These are phyloP conservation scores for Nelumbo lutea DNA, from an alignment of 164 flowering plant genomes.

Conservation along the genomic window DNA sequence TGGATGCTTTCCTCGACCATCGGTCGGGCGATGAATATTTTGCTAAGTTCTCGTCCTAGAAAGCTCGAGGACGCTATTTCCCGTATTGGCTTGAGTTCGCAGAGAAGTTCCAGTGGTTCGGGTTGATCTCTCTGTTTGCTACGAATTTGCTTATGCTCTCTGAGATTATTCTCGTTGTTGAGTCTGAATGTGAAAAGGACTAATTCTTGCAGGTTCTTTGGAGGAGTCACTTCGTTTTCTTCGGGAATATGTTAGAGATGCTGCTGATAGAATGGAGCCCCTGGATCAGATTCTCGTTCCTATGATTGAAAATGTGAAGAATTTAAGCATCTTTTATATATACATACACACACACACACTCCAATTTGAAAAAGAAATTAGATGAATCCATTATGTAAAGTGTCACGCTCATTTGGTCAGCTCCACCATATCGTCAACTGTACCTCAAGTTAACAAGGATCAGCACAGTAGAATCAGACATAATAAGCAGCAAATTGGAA, in stretches of 20 bases:
- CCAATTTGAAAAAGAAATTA: no score
- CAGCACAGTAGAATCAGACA: no score
- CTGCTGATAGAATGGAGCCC: conserved; percentile 33
- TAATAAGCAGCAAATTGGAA: no score
- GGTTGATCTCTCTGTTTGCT: not conserved
- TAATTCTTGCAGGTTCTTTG: conserved; percentile 36
- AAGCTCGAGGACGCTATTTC: conserved; percentile 56
- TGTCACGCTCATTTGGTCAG: no score
- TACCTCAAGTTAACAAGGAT: no score
- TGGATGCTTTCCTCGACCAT: conserved; percentile 40
- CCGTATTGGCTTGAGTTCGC: conserved; percentile 29
- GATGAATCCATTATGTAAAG: no score
- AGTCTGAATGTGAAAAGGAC: not conserved
- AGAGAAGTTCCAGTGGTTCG: conserved; percentile 28
- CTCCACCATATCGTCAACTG: no score
- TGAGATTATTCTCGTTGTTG: not conserved
- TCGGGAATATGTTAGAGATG: conserved; percentile 44
- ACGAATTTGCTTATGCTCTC: not conserved
- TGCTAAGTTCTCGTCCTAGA: conserved; percentile 49
- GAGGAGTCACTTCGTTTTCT: conserved; percentile 60
- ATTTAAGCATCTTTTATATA: not conserved
- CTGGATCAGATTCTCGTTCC: conserved; percentile 60
- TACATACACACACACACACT: not conserved
- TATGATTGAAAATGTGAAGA: conserved; percentile 51
- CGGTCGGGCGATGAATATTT: conserved; percentile 47